phyloP scores from a whole-genome alignment of 2,329 filamentous ascomycete species.

The Aspergillus ustus region DNA sequence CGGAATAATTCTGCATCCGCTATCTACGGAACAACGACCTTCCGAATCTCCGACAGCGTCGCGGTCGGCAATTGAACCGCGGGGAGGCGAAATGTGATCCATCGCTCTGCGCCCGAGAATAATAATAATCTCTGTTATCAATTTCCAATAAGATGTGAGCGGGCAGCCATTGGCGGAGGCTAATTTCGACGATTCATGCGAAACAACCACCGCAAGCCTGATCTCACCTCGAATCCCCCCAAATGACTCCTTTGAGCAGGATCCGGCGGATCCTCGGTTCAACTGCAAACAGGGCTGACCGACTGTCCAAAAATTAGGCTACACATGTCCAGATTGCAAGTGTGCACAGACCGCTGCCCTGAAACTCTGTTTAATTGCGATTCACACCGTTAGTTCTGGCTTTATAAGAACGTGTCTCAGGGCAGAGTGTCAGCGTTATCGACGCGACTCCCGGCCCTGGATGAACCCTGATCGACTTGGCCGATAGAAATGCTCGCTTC shows the following conservation, averaged over 20 bases:
- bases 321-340: not conserved
- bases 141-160: not conserved
- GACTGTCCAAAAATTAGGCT: not conserved
- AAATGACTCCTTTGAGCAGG: no score
- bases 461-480: not conserved
- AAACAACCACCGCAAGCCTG: not conserved
- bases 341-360: not conserved
- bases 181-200: not conserved
- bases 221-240: not conserved
- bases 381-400: not conserved
- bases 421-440: not conserved
- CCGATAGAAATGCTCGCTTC: not conserved
- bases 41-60: not conserved
- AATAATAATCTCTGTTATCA: not conserved
- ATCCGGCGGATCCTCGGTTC: not conserved
- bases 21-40: not conserved
- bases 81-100: not conserved
- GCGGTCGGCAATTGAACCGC: not conserved
- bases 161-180: not conserved
- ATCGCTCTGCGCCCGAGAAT: not conserved
- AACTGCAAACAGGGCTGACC: not conserved
- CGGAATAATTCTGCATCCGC: not conserved
- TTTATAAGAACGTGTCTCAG: not conserved
- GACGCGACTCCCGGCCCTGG: not conserved
- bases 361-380: not conserved